A percentile compares a stretch with the other conserved stretches of the same genome.
Conservation (phyloP, 169 alveolate genomes). For the Babesia bigemina region DNA sequence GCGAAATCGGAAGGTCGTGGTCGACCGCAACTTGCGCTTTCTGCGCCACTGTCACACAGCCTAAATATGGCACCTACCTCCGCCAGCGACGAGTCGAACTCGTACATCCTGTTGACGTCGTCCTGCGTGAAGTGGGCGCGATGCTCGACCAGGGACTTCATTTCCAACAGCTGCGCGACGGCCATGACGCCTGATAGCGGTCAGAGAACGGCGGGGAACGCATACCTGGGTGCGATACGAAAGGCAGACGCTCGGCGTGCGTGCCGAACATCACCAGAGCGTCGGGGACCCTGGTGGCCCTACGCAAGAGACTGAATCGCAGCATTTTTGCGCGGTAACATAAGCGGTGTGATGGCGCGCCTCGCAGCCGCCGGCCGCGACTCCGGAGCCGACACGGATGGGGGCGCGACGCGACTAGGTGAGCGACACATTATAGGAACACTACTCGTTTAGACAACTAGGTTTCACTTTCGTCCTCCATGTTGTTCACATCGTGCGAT, state of each 20-base stretch:
- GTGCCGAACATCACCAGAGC: conserved; percentile 80
- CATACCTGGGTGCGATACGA: conserved; percentile 82
- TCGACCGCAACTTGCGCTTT: conserved; percentile 83
- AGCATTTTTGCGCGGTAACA: conserved; percentile 31
- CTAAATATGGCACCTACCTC: conserved; percentile 21
- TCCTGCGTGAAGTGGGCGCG: conserved; percentile 82
- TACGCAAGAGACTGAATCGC: not conserved
- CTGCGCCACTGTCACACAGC: conserved; percentile 7
- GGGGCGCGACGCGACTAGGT: conserved; percentile 15
- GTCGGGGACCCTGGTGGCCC: conserved; percentile 72
- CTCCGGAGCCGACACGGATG: conserved; percentile 3
- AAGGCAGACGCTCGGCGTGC: conserved; percentile 74
- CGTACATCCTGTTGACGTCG: conserved; percentile 79
- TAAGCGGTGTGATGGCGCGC: not conserved
- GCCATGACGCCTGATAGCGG: conserved; percentile 78
- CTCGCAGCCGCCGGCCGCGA: not conserved
- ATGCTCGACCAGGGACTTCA: conserved; percentile 79
- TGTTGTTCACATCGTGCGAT: conserved; percentile 8
- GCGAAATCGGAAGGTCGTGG: conserved; percentile 75
- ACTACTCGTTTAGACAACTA: not conserved
- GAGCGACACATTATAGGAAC: not conserved
- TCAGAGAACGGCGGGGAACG: not conserved
- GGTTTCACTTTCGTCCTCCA: conserved; percentile 32
- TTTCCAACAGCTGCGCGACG: conserved; percentile 78
- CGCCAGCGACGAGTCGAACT: conserved; percentile 76